Conservation (phyloP, 2,329 filamentous ascomycete genomes). For the Cryphonectria parasitica region DNA sequence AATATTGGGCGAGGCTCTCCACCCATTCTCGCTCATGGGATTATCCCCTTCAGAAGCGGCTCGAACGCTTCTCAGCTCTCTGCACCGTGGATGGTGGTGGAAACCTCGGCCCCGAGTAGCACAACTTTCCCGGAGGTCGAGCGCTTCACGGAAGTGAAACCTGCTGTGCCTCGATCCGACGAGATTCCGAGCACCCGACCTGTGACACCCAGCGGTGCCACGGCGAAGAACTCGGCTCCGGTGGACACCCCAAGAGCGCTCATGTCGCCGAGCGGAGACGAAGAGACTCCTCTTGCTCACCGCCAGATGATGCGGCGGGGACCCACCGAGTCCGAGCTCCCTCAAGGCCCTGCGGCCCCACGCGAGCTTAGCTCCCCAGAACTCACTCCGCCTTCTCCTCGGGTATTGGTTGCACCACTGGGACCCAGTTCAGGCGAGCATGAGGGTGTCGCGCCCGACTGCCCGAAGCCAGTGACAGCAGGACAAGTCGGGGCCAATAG, state of each 20-base stretch:
- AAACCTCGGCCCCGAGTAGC: conserved; percentile 16
- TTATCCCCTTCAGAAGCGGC: conserved; percentile 15
- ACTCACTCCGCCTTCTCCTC: neutral
- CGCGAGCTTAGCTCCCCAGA: neutral
- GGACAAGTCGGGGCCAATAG: neutral
- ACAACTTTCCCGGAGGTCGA: neutral
- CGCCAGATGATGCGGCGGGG: conserved; percentile 2
- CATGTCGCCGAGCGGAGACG: neutral
- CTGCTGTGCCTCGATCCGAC: neutral
- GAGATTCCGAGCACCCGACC: neutral
- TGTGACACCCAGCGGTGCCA: neutral
- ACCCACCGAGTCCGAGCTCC: neutral
- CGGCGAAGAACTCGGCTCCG: conserved; percentile 1
- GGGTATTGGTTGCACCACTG: neutral
- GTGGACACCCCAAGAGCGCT: neutral
- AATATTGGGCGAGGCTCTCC: conserved; percentile 28
- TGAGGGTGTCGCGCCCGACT: neutral
- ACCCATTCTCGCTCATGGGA: conserved; percentile 16
- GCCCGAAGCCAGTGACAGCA: neutral
- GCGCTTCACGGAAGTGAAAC: neutral
- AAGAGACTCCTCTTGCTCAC: conserved; percentile 15
- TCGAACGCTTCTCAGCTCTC: conserved; percentile 16
- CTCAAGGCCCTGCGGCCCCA: neutral
- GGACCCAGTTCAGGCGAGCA: neutral
- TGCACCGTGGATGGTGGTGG: conserved; percentile 4